These are phyloP conservation scores for Beauveria varroae DNA, from an alignment of 2,329 filamentous ascomycete genomes.

Conservation along the genomic window DNA sequence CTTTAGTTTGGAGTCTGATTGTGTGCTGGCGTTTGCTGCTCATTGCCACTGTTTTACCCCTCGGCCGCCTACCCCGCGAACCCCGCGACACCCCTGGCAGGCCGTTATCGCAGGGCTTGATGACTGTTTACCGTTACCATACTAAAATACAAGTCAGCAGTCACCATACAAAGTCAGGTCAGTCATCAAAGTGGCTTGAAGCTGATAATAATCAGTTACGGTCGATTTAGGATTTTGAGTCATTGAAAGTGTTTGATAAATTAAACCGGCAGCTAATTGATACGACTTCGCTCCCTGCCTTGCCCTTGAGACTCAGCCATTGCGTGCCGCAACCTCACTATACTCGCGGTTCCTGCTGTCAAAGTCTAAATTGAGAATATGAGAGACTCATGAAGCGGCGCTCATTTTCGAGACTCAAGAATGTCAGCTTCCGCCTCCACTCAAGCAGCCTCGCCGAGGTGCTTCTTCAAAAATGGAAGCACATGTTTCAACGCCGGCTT, in stretches of 20 bases:
- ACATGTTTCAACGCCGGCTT: constrained; percentile 10
- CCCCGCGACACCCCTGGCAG: neutral
- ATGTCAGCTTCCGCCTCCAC: no score
- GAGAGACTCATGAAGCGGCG: no score
- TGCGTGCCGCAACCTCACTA: neutral
- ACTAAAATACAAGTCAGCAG: neutral
- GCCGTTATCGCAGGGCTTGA: constrained; percentile 1
- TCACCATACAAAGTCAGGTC: neutral
- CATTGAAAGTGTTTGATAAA: neutral
- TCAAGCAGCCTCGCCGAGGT: constrained; percentile 18
- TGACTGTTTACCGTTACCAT: neutral
- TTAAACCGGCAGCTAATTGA: neutral
- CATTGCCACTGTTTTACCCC: neutral
- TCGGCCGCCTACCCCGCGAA: neutral
- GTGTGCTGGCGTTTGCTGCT: neutral
- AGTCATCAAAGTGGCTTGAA: no score
- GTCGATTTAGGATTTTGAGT: neutral
- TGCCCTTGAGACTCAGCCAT: neutral
- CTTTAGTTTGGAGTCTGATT: neutral
- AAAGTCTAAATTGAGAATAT: neutral
- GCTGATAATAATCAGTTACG: neutral
- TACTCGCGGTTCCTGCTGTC: neutral
- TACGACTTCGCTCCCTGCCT: neutral
- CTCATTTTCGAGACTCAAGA: no score
- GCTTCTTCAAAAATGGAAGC: constrained; percentile 12